These are phyloP conservation scores for Pezicula radicicola DNA, from an alignment of 2,329 filamentous ascomycete genomes.

Conservation along the genomic window DNA sequence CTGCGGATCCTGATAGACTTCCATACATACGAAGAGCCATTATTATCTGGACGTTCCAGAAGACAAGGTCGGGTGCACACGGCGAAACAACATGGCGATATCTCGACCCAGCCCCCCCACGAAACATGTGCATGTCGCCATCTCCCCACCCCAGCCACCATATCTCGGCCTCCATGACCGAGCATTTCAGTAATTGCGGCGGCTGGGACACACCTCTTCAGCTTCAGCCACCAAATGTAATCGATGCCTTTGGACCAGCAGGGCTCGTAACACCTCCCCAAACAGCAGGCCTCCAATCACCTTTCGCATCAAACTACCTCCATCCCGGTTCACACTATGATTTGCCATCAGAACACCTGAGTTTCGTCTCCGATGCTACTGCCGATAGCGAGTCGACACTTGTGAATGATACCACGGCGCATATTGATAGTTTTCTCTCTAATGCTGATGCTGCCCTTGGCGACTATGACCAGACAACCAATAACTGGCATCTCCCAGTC, in stretches of 20 bases:
- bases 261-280: slow-evolving; percentile 56
- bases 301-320: slow-evolving; percentile 15
- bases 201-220: slow-evolving; percentile 17
- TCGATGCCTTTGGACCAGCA: slow-evolving; percentile 49
- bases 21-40: slow-evolving; percentile 56
- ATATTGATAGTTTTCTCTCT: slow-evolving; percentile 17
- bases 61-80: slow-evolving; percentile 44
- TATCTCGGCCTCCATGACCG: slow-evolving; percentile 52
- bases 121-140: slow-evolving; percentile 24
- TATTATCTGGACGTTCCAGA: slow-evolving; percentile 62
- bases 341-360: slow-evolving; percentile 25
- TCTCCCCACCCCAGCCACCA: slow-evolving; percentile 42
- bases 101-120: slow-evolving; percentile 32
- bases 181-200: slow-evolving; percentile 52
- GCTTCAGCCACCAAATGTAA: slow-evolving; percentile 31
- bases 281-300: slow-evolving; percentile 44
- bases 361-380: slow-evolving; percentile 34
- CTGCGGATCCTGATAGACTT: slow-evolving; percentile 37
- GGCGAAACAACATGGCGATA: slow-evolving; percentile 59
- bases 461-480: neutral
- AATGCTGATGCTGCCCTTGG: neutral
- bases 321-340: slow-evolving; percentile 8
- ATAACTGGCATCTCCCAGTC: neutral
- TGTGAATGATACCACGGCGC: slow-evolving; percentile 15
- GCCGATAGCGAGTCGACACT: slow-evolving; percentile 28